These are phyloP conservation scores for Ogataea polymorpha DNA, from an alignment of 805 yeast species.

Conservation along the genomic window DNA sequence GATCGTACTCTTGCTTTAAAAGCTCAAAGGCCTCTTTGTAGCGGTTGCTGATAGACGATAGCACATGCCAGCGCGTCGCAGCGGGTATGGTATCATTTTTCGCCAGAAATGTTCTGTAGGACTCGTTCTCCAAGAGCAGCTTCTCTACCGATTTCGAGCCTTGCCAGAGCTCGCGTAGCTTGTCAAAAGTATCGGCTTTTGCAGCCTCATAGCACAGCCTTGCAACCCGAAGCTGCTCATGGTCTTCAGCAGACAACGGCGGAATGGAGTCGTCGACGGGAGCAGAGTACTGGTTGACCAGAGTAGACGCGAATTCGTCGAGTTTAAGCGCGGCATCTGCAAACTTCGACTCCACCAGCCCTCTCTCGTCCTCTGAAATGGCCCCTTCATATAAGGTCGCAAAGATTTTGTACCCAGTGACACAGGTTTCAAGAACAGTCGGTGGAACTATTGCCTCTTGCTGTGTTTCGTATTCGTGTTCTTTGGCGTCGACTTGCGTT, in stretches of 20 bases:
- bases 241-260: slow-evolving; percentile 28
- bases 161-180: slow-evolving; percentile 36
- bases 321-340: slow-evolving; percentile 12
- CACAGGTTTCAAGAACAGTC: slow-evolving; percentile 27
- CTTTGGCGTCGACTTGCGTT: background rate
- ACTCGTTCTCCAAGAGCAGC: slow-evolving; percentile 41
- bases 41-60: slow-evolving; percentile 36
- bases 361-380: slow-evolving; percentile 4
- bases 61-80: slow-evolving; percentile 37
- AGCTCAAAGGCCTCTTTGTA: slow-evolving; percentile 40
- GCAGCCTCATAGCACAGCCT: slow-evolving; percentile 33
- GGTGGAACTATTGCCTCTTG: slow-evolving; percentile 28
- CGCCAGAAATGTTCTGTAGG: slow-evolving; percentile 42
- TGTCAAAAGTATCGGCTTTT: slow-evolving; percentile 25
- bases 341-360: background rate
- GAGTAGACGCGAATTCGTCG: slow-evolving; percentile 13
- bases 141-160: slow-evolving; percentile 32
- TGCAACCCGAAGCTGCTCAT: slow-evolving; percentile 33
- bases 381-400: slow-evolving; percentile 28
- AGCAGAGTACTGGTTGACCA: slow-evolving; percentile 19
- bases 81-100: slow-evolving; percentile 22
- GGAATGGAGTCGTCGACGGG: slow-evolving; percentile 25
- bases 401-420: slow-evolving; percentile 27
- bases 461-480: slow-evolving; percentile 4
- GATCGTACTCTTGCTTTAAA: slow-evolving; percentile 24